A percentile compares a stretch with the other conserved stretches of the same genome.
phyloP scores from a whole-genome alignment of 1,284 basidiomycete species.

The Marasmius tenuissimus region DNA sequence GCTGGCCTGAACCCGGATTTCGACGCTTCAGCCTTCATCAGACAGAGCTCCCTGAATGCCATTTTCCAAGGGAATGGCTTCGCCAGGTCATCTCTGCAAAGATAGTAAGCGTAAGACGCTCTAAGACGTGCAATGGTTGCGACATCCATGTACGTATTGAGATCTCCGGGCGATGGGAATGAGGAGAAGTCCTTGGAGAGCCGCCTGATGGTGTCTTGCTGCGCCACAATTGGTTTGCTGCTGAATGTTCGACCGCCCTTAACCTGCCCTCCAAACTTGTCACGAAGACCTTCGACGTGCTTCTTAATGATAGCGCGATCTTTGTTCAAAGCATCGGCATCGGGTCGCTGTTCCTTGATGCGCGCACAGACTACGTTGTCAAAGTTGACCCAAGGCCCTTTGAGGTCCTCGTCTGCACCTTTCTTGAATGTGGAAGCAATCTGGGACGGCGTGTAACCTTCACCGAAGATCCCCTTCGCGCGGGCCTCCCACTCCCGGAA shows the following conservation, averaged over 20 bases:
- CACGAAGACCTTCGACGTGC: conserved; percentile 27
- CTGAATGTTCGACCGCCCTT: conserved; percentile 25
- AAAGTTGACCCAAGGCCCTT: conserved; percentile 29
- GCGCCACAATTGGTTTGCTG: conserved; percentile 30
- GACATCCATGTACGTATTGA: conserved; percentile 2
- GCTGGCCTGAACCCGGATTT: not conserved
- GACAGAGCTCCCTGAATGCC: not conserved
- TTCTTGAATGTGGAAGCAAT: not conserved
- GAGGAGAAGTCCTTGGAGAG: conserved; percentile 32
- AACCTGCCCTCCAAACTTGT: conserved; percentile 8
- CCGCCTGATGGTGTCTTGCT: conserved; percentile 39
- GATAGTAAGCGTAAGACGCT: conserved; percentile 11
- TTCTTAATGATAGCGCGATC: conserved; percentile 27
- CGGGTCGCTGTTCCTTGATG: not conserved
- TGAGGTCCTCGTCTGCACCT: conserved; percentile 27
- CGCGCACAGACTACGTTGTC: conserved; percentile 12
- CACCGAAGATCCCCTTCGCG: not conserved
- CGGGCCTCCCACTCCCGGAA: not conserved
- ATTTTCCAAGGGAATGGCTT: not conserved
- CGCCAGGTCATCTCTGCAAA: not conserved
- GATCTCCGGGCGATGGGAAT: conserved; percentile 1
- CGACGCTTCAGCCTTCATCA: not conserved
- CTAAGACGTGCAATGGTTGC: conserved; percentile 5
- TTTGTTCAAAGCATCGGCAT: not conserved
- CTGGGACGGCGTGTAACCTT: not conserved